phyloP scores from a whole-genome alignment of 176 grass and related monocot genomes.

The Aegilops tauschii region DNA sequence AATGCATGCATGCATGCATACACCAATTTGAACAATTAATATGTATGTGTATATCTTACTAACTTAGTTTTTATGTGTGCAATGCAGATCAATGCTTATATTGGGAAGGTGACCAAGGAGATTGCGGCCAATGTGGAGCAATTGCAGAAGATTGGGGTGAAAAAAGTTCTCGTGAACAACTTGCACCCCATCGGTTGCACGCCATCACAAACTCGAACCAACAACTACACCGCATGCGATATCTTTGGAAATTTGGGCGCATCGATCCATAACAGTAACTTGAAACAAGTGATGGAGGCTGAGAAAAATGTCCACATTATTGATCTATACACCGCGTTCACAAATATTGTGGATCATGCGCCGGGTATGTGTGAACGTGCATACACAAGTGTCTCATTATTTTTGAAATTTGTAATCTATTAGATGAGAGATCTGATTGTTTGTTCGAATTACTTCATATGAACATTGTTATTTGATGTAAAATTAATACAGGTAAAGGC shows the following conservation, averaged over 20 bases:
- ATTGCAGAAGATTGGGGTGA: slow-evolving; percentile 4
- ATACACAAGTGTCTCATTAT: neutral
- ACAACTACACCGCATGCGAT: slow-evolving; percentile 31
- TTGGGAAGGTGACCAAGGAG: neutral
- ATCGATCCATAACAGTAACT: too few species aligned
- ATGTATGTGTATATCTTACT: neutral
- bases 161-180: slow-evolving; percentile 35
- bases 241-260: neutral
- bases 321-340: too few species aligned
- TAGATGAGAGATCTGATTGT: neutral
- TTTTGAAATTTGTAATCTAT: neutral
- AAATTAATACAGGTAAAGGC: neutral
- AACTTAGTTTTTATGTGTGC: neutral
- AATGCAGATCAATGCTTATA: neutral
- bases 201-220: neutral
- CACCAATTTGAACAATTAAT: neutral
- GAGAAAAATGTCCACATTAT: neutral
- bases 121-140: slow-evolving; percentile 1
- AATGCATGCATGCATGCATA: neutral
- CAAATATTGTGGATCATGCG: neutral
- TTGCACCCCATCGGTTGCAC: slow-evolving; percentile 41
- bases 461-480: neutral
- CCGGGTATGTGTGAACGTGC: neutral
- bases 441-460: neutral
- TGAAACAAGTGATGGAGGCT: too few species aligned